Conservation (phyloP, 2,329 filamentous ascomycete species). For the Paraphoma sp. region DNA sequence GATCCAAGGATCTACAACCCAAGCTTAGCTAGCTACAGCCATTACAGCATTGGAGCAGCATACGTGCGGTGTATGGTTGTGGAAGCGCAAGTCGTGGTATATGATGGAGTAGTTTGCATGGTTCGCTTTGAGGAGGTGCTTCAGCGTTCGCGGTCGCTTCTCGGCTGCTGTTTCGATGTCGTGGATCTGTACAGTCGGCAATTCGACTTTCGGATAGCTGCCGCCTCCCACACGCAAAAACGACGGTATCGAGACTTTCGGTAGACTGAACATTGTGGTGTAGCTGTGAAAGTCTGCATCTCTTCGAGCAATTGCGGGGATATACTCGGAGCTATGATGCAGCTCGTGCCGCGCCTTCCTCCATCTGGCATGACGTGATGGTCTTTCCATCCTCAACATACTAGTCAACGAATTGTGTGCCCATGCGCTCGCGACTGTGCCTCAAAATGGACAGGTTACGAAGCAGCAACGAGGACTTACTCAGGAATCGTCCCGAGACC, state of each 20-base stretch:
- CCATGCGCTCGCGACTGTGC: conserved; percentile 20
- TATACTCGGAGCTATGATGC: conserved; percentile 11
- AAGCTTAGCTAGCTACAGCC: conserved; percentile 39
- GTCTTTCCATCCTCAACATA: neutral
- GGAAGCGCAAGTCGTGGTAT: conserved; percentile 74
- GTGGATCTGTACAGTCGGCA: conserved; percentile 76
- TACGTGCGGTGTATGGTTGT: conserved; percentile 84
- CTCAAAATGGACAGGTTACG: conserved; percentile 1
- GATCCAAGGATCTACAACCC: conserved; percentile 71
- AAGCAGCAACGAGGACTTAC: no score
- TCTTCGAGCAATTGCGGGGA: conserved; percentile 27
- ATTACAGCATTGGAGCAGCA: conserved; percentile 33
- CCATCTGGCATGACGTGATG: conserved; percentile 31
- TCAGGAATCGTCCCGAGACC: no score
- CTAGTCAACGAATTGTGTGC: neutral
- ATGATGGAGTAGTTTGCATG: conserved; percentile 88
- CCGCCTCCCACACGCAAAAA: conserved; percentile 24
- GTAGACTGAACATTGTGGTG: conserved; percentile 31
- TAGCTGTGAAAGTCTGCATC: neutral
- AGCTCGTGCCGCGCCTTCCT: conserved; percentile 21
- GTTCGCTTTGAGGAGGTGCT: conserved; percentile 89
- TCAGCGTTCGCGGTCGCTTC: conserved; percentile 80
- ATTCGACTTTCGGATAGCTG: conserved; percentile 45
- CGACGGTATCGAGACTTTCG: conserved; percentile 26
- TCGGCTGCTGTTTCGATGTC: conserved; percentile 81